Conservation (phyloP, 176 grass and related monocot genomes). For the Rhynchospora pubera region DNA sequence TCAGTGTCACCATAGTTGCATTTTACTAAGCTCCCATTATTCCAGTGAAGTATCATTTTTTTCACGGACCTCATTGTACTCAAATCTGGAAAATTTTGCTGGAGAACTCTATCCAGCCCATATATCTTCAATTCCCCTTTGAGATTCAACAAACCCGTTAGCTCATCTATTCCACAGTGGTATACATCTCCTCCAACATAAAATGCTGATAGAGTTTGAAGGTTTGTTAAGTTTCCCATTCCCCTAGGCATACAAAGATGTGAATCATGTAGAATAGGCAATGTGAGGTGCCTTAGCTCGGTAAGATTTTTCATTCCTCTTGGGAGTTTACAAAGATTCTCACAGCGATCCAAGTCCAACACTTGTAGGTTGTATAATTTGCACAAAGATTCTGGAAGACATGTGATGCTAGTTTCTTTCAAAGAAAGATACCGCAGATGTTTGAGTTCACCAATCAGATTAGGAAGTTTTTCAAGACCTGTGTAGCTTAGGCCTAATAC, state of each 20-base stretch:
- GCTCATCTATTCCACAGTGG: slow-evolving; percentile 35
- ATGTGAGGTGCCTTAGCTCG: slow-evolving; percentile 32
- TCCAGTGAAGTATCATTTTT: slow-evolving; percentile 33
- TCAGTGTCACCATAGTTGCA: slow-evolving; percentile 10
- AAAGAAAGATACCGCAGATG: slow-evolving; percentile 15
- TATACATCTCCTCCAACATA: slow-evolving; percentile 14
- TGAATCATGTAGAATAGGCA: slow-evolving; percentile 6
- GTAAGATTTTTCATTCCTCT: slow-evolving; percentile 33
- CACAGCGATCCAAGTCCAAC: slow-evolving; percentile 31
- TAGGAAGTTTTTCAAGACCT: slow-evolving; percentile 7
- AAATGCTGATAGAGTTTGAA: slow-evolving; percentile 36
- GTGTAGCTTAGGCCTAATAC: slow-evolving; percentile 8
- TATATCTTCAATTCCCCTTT: slow-evolving; percentile 36
- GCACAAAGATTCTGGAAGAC: slow-evolving; percentile 8
- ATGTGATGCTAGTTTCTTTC: neutral
- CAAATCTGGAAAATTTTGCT: slow-evolving; percentile 5
- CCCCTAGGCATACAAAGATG: slow-evolving; percentile 26
- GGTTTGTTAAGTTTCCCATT: slow-evolving; percentile 35
- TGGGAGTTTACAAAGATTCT: slow-evolving; percentile 28
- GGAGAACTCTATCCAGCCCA: slow-evolving; percentile 26
- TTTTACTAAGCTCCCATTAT: slow-evolving; percentile 6
- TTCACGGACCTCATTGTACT: slow-evolving; percentile 5
- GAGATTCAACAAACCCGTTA: slow-evolving; percentile 34
- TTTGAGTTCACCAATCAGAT: slow-evolving; percentile 3
- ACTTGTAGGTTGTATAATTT: slow-evolving; percentile 41